Percentiles rank a stretch among this genome's conserved stretches.
Conservation (phyloP, 2,329 filamentous ascomycete species). For the Alternaria arborescens region DNA sequence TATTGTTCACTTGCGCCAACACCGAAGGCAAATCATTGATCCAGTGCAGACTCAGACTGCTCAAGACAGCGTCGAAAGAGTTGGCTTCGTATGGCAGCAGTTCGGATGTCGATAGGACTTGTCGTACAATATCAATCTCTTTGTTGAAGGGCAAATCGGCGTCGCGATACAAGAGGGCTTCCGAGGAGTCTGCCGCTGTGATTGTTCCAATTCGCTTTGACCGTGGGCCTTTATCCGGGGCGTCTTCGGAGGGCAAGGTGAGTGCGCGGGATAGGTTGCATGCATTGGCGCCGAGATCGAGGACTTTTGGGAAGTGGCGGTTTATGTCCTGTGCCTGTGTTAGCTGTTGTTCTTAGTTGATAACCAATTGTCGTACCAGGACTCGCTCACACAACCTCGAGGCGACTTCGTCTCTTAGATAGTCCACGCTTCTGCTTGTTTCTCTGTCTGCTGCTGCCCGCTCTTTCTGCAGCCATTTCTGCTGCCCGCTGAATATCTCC, state of each 20-base stretch:
- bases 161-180: slow-evolving; percentile 81
- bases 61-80: slow-evolving; percentile 89
- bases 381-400: slow-evolving; percentile 83
- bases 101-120: slow-evolving; percentile 78
- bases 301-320: slow-evolving; percentile 80
- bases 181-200: slow-evolving; percentile 83
- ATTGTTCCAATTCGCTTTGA: slow-evolving; percentile 76
- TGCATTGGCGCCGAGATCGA: slow-evolving; percentile 94
- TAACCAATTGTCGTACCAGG: slow-evolving; percentile 62
- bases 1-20: slow-evolving; percentile 81
- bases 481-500: slow-evolving; percentile 88
- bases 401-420: slow-evolving; percentile 92
- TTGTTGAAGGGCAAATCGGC: slow-evolving; percentile 76
- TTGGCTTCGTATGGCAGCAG: slow-evolving; percentile 77
- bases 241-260: slow-evolving; percentile 67
- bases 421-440: slow-evolving; percentile 82
- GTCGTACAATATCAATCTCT: slow-evolving; percentile 74
- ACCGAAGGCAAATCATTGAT: slow-evolving; percentile 93
- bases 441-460: slow-evolving; percentile 76
- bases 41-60: slow-evolving; percentile 92
- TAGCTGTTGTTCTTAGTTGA: slow-evolving; percentile 9
- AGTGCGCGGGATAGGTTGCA: slow-evolving; percentile 91
- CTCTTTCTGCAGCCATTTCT: slow-evolving; percentile 93
- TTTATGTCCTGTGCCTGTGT: slow-evolving; percentile 79
- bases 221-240: slow-evolving; percentile 71